These are phyloP conservation scores for Gamsiella multidivaricata DNA, from an alignment of 192 early-diverging fungal species.

Conservation along the genomic window DNA sequence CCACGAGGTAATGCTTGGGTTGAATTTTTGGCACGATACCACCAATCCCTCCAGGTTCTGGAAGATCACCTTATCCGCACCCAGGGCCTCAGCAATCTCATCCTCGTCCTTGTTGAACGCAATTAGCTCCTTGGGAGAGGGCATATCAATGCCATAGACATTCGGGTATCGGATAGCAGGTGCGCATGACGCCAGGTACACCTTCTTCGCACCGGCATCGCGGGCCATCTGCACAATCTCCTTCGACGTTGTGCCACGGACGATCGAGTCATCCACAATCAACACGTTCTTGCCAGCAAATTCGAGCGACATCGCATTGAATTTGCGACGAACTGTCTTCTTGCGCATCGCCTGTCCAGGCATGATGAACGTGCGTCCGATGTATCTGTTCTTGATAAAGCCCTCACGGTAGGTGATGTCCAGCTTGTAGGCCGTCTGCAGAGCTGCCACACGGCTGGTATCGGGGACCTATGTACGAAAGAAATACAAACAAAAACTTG, in stretches of 20 bases:
- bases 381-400: slow-evolving; percentile 99
- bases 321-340: slow-evolving; percentile 95
- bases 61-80: slow-evolving; percentile 96
- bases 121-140: slow-evolving; percentile 90
- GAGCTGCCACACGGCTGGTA: slow-evolving; percentile 93
- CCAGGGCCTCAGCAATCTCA: slow-evolving; percentile 89
- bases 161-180: slow-evolving; percentile 97
- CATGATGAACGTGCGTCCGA: slow-evolving; percentile 99
- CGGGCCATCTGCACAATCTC: slow-evolving; percentile 99
- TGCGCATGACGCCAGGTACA: slow-evolving; percentile 98
- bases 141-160: slow-evolving; percentile 99
- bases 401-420: slow-evolving; percentile 96
- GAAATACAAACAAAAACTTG: neutral
- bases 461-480: slow-evolving; percentile 82
- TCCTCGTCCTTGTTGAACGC: slow-evolving; percentile 82
- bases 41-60: slow-evolving; percentile 90
- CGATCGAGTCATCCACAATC: slow-evolving; percentile 99
- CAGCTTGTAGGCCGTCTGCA: slow-evolving; percentile 92
- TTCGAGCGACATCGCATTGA: slow-evolving; percentile 98
- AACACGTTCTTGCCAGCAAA: slow-evolving; percentile 97
- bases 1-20: slow-evolving; percentile 83
- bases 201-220: slow-evolving; percentile 97
- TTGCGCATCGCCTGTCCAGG: slow-evolving; percentile 92
- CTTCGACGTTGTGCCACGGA: slow-evolving; percentile 98
- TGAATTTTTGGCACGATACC: slow-evolving; percentile 86